Percentiles rank a stretch among this genome's conserved stretches.
Conservation (phyloP, 345 rosid species). For the Mangifera indica region DNA sequence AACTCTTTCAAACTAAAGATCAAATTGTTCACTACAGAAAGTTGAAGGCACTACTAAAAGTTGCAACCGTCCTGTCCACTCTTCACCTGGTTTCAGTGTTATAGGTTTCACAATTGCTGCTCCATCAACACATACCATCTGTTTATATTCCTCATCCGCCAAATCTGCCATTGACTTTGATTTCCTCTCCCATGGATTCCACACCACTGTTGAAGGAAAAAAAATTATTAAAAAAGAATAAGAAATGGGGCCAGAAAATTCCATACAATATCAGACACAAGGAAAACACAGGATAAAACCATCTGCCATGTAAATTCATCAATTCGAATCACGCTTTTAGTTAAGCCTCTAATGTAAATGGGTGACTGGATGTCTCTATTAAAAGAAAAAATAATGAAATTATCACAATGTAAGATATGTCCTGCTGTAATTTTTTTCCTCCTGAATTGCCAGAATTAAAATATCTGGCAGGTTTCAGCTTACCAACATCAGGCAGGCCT, state of each 20-base stretch:
- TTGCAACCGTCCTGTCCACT: constrained; percentile 79
- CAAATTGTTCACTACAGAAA: constrained; percentile 56
- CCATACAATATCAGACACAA: background rate
- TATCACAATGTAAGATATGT: background rate
- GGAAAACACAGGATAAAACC: background rate
- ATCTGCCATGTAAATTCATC: background rate
- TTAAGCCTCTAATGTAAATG: background rate
- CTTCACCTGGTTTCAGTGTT: constrained; percentile 79
- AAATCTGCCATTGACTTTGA: constrained; percentile 70
- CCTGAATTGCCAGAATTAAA: background rate
- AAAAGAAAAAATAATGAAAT: background rate
- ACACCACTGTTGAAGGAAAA: constrained; percentile 58
- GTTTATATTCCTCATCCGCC: constrained; percentile 85
- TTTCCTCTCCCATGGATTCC: constrained; percentile 99
- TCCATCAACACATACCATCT: constrained; percentile 86
- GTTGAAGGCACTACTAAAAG: constrained; percentile 60
- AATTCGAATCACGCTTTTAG: background rate
- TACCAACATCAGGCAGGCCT: constrained; percentile 91
- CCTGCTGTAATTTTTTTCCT: background rate
- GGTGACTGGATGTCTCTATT: background rate
- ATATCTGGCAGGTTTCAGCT: constrained; percentile 22
- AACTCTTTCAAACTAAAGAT: constrained; percentile 32
- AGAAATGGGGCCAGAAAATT: constrained; percentile 11
- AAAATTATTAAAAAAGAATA: background rate
- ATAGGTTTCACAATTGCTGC: constrained; percentile 75